phyloP scores from a whole-genome alignment of 495 filamentous ascomycete genomes.

The Penicillium bovifimosum region DNA sequence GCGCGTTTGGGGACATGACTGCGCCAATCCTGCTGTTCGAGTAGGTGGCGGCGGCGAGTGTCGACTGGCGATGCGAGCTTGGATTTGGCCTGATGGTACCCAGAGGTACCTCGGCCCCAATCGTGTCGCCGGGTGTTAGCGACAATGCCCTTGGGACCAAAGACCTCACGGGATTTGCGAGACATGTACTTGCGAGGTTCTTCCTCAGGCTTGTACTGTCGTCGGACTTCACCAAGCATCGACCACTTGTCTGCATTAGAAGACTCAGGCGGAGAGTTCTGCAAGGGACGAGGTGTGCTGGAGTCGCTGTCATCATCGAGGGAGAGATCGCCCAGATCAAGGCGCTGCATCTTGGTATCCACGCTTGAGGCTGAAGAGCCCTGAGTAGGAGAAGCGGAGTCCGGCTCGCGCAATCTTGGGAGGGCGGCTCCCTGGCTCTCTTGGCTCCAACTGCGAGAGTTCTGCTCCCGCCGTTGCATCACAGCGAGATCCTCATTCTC shows the following conservation, averaged over 20 bases:
- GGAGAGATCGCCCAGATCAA: conserved; percentile 35
- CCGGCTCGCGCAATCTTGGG: conserved; percentile 37
- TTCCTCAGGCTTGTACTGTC: conserved; percentile 37
- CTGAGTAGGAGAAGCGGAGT: conserved; percentile 47
- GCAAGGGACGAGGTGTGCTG: conserved; percentile 46
- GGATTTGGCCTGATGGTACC: conserved; percentile 46
- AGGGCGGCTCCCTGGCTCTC: conserved; percentile 51
- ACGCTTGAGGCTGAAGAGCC: conserved; percentile 14
- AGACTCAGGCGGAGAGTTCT: conserved; percentile 50
- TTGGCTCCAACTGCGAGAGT: conserved; percentile 75
- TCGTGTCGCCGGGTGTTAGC: conserved; percentile 44
- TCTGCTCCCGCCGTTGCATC: conserved; percentile 62
- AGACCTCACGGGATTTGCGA: conserved; percentile 45
- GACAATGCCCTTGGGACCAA: conserved; percentile 38
- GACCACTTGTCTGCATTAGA: conserved; percentile 78
- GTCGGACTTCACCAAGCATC: conserved; percentile 71
- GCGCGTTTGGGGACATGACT: conserved; percentile 33
- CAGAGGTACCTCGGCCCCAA: conserved; percentile 51
- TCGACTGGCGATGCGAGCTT: conserved; percentile 43
- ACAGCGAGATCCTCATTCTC: conserved; percentile 53
- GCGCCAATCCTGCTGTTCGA: conserved; percentile 61
- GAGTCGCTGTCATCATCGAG: conserved; percentile 52
- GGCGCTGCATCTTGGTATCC: conserved; percentile 16
- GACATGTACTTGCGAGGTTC: conserved; percentile 63
- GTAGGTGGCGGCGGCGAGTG: conserved; percentile 36